Conservation (phyloP, 2,329 filamentous ascomycete species). For the Sarocladium kiliense region DNA sequence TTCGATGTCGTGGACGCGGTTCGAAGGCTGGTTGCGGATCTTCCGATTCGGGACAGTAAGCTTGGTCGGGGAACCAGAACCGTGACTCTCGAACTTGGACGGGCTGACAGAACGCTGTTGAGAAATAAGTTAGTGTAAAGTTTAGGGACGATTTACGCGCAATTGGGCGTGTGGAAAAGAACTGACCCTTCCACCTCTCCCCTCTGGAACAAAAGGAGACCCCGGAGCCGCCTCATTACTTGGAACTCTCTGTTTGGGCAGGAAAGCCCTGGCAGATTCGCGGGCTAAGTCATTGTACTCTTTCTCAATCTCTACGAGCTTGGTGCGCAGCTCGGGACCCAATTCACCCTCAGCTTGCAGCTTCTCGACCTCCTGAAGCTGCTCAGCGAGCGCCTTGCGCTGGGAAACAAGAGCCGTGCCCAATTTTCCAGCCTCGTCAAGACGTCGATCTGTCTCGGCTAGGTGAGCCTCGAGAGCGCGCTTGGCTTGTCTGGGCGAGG, state of each 20-base stretch:
- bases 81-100: slow-evolving; percentile 77
- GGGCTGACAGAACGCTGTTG: slow-evolving; percentile 63
- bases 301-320: slow-evolving; percentile 80
- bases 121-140: neutral
- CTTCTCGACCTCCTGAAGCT: slow-evolving; percentile 78
- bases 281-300: slow-evolving; percentile 93
- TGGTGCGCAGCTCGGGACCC: slow-evolving; percentile 74
- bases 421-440: slow-evolving; percentile 85
- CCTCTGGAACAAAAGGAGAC: slow-evolving; percentile 50
- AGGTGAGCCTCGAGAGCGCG: slow-evolving; percentile 87
- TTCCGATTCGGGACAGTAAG: slow-evolving; percentile 81
- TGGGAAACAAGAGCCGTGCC: slow-evolving; percentile 85
- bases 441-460: slow-evolving; percentile 82
- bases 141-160: neutral
- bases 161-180: slow-evolving; percentile 4
- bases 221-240: slow-evolving; percentile 56
- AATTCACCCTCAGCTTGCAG: slow-evolving; percentile 72
- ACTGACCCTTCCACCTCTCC: slow-evolving; percentile 48
- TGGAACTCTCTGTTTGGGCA: slow-evolving; percentile 76
- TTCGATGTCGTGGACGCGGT: slow-evolving; percentile 89
- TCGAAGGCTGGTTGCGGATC: slow-evolving; percentile 82
- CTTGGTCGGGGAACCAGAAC: slow-evolving; percentile 83
- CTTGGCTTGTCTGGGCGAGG: slow-evolving; percentile 82
- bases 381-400: slow-evolving; percentile 74
- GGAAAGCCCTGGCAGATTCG: slow-evolving; percentile 82